phyloP scores from a whole-genome alignment of 441 rosid genomes.

The Gossypium lobatum region DNA sequence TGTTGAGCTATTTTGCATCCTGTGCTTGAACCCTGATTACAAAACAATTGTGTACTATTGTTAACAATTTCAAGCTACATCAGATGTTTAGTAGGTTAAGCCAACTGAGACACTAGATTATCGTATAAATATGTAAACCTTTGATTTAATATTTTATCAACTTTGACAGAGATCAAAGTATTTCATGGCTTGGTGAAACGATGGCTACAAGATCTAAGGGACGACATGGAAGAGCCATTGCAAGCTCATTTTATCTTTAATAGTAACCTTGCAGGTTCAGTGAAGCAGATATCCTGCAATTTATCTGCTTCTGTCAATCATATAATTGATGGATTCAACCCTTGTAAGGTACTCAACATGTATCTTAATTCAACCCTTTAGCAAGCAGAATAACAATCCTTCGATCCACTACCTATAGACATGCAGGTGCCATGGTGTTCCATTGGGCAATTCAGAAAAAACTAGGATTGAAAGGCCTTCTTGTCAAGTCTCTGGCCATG shows the following conservation, averaged over 20 bases:
- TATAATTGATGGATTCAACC: conserved; percentile 51
- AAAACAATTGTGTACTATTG: background rate
- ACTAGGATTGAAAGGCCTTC: conserved; percentile 28
- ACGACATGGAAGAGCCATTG: conserved; percentile 61
- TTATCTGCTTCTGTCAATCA: conserved; percentile 41
- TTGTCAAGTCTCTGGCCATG: conserved; percentile 48
- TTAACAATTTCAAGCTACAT: background rate
- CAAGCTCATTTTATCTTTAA: conserved; percentile 63
- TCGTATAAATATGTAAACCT: background rate
- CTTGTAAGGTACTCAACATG: conserved; percentile 47
- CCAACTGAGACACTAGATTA: background rate
- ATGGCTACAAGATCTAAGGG: conserved; percentile 75
- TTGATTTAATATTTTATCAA: conserved; percentile 11
- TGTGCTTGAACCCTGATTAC: background rate
- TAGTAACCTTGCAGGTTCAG: conserved; percentile 44
- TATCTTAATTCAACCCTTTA: conserved; percentile 1
- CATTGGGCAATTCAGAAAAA: conserved; percentile 30
- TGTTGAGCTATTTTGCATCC: background rate
- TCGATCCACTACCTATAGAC: conserved; percentile 37
- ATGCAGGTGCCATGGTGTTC: conserved; percentile 72
- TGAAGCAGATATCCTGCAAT: conserved; percentile 64
- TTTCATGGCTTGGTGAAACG: conserved; percentile 61
- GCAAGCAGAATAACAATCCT: background rate
- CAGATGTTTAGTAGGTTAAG: background rate
- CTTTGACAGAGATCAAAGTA: conserved; percentile 46